Evolutionary conservation across 768 basidiomycete species (phyloP), one percentile per base, ranked within the genome.

Genomic region (Pisolithus tinctorius): DNA sequence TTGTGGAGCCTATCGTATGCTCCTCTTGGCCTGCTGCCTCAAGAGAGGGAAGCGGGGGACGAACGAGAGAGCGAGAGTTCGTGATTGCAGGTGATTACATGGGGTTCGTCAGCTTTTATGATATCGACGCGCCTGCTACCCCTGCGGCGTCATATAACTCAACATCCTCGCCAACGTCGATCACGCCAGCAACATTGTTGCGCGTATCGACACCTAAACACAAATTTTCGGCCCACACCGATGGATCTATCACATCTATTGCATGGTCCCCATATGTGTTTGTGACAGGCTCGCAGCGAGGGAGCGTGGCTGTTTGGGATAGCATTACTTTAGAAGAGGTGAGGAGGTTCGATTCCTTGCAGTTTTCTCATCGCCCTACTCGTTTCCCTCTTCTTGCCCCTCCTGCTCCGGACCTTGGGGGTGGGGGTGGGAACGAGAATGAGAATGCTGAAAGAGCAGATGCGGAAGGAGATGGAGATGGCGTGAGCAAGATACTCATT

Each of bases 11-110:
- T 34, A 34, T 13, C 14, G 34, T 13, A 14, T 34, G 34, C 5
- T 34, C 34, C 13, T 13, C 34, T 34, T 4, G 13, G 34, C 2
- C 11, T 11, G 34, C 34, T 34, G 5, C 13, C 5, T 11, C 13
- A 34, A 14, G 14, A 14, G 34, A 34, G 5, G 34, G 34, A 11
- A 13, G 34, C 34, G 14, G 34, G 13, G 13, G 34, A 13, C 17
- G 39, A 16, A 63, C 74, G 20, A 40, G 54, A n/a, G 71, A 77
- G 47, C 58, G 61, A 10, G 77, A 72, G 59, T 79, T 87, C 60
- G 64, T 89, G 30, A 58, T 89, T 8, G 71, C 69, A 1, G 88
- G 89, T 2, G 84, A 90, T 60, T 67, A 71, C 23, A 69, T 86
- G 25, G 88, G 88, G 1, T 80, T 72, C 39, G 65, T 89, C 41